Evolutionary conservation across 306 rosid genomes (phyloP).

Genomic region (Acmispon strigosus): DNA sequence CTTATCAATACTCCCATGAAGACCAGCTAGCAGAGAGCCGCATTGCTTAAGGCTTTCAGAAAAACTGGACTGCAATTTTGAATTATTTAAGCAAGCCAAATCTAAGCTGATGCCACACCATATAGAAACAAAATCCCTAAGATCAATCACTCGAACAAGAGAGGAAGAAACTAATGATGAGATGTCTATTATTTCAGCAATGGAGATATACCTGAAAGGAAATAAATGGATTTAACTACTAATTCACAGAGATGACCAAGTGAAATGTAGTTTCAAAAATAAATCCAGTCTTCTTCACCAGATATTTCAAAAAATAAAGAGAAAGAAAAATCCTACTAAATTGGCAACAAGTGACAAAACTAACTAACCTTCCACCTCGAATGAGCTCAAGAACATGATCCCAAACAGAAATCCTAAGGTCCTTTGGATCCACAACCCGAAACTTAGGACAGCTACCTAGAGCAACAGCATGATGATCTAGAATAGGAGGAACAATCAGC

Average conservation of each 20-base stretch:
- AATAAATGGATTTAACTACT: neutral
- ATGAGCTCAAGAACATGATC: conserved; percentile 62
- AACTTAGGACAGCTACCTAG: conserved; percentile 92
- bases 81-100: conserved; percentile 39
- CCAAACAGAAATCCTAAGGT: conserved; percentile 70
- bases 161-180: conserved; percentile 58
- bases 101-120: conserved; percentile 65
- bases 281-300: neutral
- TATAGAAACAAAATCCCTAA: conserved; percentile 61
- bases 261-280: neutral
- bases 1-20: conserved; percentile 37
- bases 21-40: conserved; percentile 53
- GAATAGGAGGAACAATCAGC: conserved; percentile 65
- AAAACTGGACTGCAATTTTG: conserved; percentile 24
- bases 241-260: neutral
- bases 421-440: conserved; percentile 42
- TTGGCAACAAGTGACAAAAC: neutral
- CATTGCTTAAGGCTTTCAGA: conserved; percentile 51
- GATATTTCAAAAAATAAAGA: neutral
- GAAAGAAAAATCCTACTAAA: neutral
- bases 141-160: conserved; percentile 52
- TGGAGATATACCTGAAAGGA: conserved; percentile 66
- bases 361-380: conserved; percentile 44
- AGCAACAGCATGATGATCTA: conserved; percentile 85
- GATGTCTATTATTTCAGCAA: conserved; percentile 65